Evolutionary conservation across 371 early-diverging fungal species (phyloP), one percentile per base, ranked within the genome.

Genomic region (Lichtheimia hyalospora): DNA sequence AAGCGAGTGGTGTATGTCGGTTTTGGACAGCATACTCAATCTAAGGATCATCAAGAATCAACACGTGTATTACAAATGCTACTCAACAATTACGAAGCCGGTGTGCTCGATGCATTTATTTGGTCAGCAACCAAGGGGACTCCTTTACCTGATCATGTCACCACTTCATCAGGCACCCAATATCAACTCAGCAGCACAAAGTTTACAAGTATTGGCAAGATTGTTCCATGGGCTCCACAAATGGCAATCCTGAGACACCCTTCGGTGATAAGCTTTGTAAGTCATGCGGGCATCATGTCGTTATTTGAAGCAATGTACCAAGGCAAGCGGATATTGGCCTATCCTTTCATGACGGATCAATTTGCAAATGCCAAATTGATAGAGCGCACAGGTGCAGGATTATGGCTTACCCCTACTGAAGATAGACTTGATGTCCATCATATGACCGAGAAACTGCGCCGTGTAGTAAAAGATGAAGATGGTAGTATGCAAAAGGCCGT

Each of bases 1-100:
- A 3, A 16, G 8, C 61, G 55, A 3, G 66, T 76, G 8, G 63
- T 50, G 3, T 79, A 74, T 46, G 44, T 74, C 3, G 74, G 70
- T 0, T 79, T 79, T 60, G 76, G 76, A 0, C 72, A 74, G 20
- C 34, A 34, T 34, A 34, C 34, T 2, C 34, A 34, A 10, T 34
- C 34, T 10, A 34, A 34, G 34, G 34, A 34, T 34, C 54, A 60
- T 18, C 18, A n/a, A 49, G 49, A n/a, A 14, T 18, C n/a, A 16
- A 51, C 23, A 25, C 51, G 49, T 21, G 23, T 49, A 13, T 49
- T 16, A 3, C 13, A n/a, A 27, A 16, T 27, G 23, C 25, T 51
- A 15, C 27, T 51, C 15, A 24, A 51, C 16, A 25, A 27, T 24
- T 16, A 25, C 6, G 51, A 51, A 8, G 15, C 25, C 0, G 25